These are phyloP conservation scores for Zymoseptoria pseudotritici DNA, from an alignment of 2,329 filamentous ascomycete species.

Conservation along the genomic window DNA sequence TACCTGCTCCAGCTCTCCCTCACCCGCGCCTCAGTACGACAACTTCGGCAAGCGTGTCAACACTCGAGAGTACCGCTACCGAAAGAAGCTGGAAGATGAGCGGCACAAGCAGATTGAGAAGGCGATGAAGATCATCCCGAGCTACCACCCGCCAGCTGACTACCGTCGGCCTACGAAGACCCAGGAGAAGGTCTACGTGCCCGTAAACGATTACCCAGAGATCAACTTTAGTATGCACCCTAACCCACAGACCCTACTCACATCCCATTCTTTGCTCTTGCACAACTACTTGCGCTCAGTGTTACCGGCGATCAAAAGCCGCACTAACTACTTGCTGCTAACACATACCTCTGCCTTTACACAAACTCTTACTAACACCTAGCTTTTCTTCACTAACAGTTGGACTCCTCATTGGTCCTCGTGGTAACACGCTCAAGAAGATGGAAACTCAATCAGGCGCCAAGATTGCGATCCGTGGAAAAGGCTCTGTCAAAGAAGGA, in stretches of 20 bases:
- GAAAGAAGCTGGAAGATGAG: conserved; percentile 96
- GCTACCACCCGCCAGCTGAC: conserved; percentile 97
- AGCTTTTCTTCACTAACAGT: conserved; percentile 83
- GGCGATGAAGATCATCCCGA: conserved; percentile 98
- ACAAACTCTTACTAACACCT: conserved; percentile 57
- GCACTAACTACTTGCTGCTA: conserved; percentile 26
- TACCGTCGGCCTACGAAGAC: conserved; percentile 99
- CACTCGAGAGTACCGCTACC: conserved; percentile 95
- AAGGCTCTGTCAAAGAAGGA: conserved; percentile 98
- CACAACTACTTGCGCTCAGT: conserved; percentile 19
- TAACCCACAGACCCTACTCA: conserved; percentile 68
- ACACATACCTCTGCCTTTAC: conserved; percentile 17
- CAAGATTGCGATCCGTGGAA: conserved; percentile 99
- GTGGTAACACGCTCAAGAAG: conserved; percentile 99
- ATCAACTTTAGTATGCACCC: conserved; percentile 99
- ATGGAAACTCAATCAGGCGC: conserved; percentile 97
- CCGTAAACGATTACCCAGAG: conserved; percentile 99
- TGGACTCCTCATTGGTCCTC: conserved; percentile 98
- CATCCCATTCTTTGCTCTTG: conserved; percentile 18
- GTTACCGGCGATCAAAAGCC: conserved; percentile 30
- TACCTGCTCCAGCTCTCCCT: conserved; percentile 65
- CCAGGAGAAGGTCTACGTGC: conserved; percentile 99
- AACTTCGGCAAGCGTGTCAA: conserved; percentile 99
- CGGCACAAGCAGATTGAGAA: conserved; percentile 98
- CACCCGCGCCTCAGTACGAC: conserved; percentile 93